Conservation (phyloP, 768 basidiomycete species). For the Calvatia gigantea region DNA sequence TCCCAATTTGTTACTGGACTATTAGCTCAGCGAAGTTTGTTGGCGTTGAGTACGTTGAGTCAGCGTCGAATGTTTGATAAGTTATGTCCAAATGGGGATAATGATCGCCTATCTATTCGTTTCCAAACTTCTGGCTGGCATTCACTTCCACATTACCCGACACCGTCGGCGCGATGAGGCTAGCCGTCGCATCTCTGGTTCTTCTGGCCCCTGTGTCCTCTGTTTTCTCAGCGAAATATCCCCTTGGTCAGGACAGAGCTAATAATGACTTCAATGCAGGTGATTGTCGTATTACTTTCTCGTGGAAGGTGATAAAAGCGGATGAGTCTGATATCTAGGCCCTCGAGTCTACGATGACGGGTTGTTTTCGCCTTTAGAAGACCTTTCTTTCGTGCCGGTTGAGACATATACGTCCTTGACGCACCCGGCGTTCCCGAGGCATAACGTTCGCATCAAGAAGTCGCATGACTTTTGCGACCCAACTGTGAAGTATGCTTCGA, state of each 20-base stretch:
- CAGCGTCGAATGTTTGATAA: no score
- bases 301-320: neutral
- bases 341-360: constrained; percentile 21
- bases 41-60: no score
- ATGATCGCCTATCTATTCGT: no score
- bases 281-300: neutral
- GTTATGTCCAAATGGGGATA: no score
- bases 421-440: constrained; percentile 48
- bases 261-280: neutral
- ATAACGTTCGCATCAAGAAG: constrained; percentile 59
- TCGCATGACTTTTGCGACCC: constrained; percentile 51
- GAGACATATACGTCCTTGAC: constrained; percentile 30
- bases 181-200: neutral
- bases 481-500: constrained; percentile 41
- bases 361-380: constrained; percentile 31
- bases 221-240: neutral
- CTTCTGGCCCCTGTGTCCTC: neutral
- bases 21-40: no score
- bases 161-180: neutral
- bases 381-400: constrained; percentile 30
- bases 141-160: neutral
- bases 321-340: neutral
- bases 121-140: no score
- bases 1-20: no score
- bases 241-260: neutral